Evolutionary conservation across 169 alveolate species (phyloP).

Genomic region (Plasmodium knowlesi): DNA sequence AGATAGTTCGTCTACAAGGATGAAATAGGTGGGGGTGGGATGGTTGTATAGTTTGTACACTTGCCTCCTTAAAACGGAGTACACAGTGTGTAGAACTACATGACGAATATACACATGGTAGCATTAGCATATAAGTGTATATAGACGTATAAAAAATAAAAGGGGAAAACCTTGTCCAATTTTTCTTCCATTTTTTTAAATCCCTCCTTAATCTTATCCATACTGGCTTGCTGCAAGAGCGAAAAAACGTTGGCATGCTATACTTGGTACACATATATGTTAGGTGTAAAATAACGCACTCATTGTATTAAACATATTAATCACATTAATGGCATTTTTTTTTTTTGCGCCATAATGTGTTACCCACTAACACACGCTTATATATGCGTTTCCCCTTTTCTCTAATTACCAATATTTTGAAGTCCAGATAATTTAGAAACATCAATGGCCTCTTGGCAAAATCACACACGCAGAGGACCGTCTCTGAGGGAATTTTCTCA

Average conservation of each 20-base stretch:
- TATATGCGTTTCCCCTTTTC: background rate
- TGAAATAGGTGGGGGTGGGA: background rate
- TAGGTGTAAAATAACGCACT: background rate
- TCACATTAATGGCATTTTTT: no score
- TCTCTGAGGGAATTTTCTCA: slow-evolving; percentile 67
- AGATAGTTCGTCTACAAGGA: slow-evolving; percentile 27
- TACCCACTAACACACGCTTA: background rate
- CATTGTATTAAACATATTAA: background rate
- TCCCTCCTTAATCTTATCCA: slow-evolving; percentile 48
- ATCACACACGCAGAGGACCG: slow-evolving; percentile 82
- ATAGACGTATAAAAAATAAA: background rate
- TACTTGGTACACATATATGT: background rate
- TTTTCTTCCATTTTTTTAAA: slow-evolving; percentile 33
- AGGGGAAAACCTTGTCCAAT: slow-evolving; percentile 38
- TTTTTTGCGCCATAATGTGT: background rate
- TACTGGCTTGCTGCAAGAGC: slow-evolving; percentile 32
- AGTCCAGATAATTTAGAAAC: slow-evolving; percentile 78
- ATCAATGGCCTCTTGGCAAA: slow-evolving; percentile 80
- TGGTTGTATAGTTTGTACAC: background rate
- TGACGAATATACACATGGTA: background rate
- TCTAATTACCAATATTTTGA: slow-evolving; percentile 52
- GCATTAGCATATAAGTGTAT: no score
- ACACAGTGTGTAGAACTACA: background rate
- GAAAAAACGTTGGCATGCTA: background rate
- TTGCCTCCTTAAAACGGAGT: background rate